Conservation (phyloP, 768 basidiomycete species). For the Cantharellus cinnabarinus region DNA sequence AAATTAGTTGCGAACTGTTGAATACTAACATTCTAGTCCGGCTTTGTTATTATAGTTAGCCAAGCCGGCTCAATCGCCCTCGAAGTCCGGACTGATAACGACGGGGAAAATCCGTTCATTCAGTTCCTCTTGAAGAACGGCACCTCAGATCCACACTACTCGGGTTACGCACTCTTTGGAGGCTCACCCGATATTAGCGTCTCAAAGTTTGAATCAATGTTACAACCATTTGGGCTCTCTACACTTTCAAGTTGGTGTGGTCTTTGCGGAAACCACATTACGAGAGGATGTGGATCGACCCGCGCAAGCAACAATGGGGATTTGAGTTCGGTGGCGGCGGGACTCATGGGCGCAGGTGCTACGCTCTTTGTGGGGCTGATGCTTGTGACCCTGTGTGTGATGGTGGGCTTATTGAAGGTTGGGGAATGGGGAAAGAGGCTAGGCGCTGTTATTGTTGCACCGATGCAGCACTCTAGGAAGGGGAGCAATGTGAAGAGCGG, state of each 20-base stretch:
- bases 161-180: slow-evolving; percentile 40
- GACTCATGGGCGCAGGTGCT: neutral
- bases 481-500: no score
- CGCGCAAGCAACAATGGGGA: neutral
- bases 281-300: neutral
- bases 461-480: no score
- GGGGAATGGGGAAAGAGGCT: no score
- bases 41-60: slow-evolving; percentile 24
- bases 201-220: slow-evolving; percentile 24
- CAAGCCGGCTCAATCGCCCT: slow-evolving; percentile 38
- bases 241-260: neutral
- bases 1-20: neutral
- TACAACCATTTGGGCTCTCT: neutral
- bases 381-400: no score
- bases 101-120: slow-evolving; percentile 31
- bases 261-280: neutral
- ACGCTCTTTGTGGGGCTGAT: neutral
- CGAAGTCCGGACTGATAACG: slow-evolving; percentile 45
- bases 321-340: neutral
- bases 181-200: slow-evolving; percentile 37
- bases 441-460: no score
- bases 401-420: no score
- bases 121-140: slow-evolving; percentile 57
- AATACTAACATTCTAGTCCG: neutral
- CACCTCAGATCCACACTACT: slow-evolving; percentile 27